Evolutionary conservation across 2,329 filamentous ascomycete species (phyloP).

Genomic region (Fusarium austroafricanum): DNA sequence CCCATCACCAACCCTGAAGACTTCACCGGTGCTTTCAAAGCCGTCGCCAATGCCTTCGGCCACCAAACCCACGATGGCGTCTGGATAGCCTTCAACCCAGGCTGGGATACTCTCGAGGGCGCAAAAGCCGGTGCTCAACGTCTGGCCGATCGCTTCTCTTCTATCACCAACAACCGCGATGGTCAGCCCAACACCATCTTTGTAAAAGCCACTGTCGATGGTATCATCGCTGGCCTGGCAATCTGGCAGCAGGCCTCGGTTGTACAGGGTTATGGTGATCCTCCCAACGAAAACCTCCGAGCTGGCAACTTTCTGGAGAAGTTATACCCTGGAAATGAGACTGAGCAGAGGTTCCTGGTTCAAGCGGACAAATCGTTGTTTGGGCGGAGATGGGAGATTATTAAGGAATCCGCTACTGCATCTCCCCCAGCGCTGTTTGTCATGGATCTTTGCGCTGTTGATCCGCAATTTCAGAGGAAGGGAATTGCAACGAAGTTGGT

Average conservation of each 20-base stretch:
- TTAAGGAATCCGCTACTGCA: constrained; percentile 54
- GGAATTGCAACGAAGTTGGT: constrained; percentile 60
- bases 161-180: constrained; percentile 53
- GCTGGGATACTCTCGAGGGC: constrained; percentile 64
- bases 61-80: constrained; percentile 62
- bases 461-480: constrained; percentile 64
- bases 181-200: constrained; percentile 64
- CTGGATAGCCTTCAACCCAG: constrained; percentile 64
- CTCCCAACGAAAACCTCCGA: constrained; percentile 48
- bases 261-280: constrained; percentile 61
- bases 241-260: constrained; percentile 66
- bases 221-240: constrained; percentile 62
- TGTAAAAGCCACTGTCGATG: constrained; percentile 63
- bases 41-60: constrained; percentile 57
- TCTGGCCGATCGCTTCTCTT: constrained; percentile 56
- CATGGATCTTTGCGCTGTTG: constrained; percentile 63
- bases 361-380: constrained; percentile 60
- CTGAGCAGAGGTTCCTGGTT: constrained; percentile 58
- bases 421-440: constrained; percentile 60
- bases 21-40: constrained; percentile 43
- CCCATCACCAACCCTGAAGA: constrained; percentile 46
- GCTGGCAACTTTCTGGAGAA: constrained; percentile 48
- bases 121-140: constrained; percentile 50
- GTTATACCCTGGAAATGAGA: constrained; percentile 57
- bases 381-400: constrained; percentile 55